These are phyloP conservation scores for Vinca major DNA, from an alignment of 305 asterid species.

Conservation along the genomic window DNA sequence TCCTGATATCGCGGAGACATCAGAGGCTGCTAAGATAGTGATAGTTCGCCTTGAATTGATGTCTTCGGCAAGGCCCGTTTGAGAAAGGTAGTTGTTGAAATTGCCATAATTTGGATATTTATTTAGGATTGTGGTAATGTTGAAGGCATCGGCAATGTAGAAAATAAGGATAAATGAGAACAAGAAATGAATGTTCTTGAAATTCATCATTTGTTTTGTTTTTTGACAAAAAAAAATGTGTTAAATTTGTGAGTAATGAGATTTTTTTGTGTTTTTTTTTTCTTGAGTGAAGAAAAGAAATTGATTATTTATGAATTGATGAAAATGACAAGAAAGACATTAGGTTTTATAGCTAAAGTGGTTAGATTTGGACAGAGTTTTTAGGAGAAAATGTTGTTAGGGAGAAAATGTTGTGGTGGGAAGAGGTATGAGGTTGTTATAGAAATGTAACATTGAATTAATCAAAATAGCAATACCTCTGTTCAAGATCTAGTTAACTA, in stretches of 20 bases:
- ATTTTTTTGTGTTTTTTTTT: too few relatives aligned
- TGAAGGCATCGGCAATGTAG: constrained; percentile 30
- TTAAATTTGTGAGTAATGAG: too few relatives aligned
- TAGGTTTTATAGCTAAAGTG: constrained; percentile 9
- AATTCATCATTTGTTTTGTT: constrained; percentile 17
- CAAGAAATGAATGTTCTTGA: constrained; percentile 21
- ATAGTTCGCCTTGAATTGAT: constrained; percentile 42
- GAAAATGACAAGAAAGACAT: constrained; percentile 4
- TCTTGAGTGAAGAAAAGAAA: too few relatives aligned
- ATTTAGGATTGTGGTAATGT: constrained; percentile 41
- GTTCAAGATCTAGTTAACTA: too few relatives aligned
- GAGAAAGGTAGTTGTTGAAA: constrained; percentile 49
- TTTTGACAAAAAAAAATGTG: too few relatives aligned
- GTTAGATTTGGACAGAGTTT: constrained; percentile 4
- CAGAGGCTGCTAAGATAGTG: constrained; percentile 41
- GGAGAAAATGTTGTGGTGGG: constrained; percentile 16
- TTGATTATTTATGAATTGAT: neutral
- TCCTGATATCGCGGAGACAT: constrained; percentile 30
- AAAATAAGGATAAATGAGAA: constrained; percentile 25
- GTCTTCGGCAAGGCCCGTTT: constrained; percentile 30
- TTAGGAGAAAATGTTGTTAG: constrained; percentile 31
- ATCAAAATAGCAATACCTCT: too few relatives aligned
- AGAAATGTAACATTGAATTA: too few relatives aligned
- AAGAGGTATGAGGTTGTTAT: too few relatives aligned
- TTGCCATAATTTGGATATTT: constrained; percentile 35